Evolutionary conservation across 164 flowering plant species (phyloP).

Genomic region (Macadamia integrifolia): DNA sequence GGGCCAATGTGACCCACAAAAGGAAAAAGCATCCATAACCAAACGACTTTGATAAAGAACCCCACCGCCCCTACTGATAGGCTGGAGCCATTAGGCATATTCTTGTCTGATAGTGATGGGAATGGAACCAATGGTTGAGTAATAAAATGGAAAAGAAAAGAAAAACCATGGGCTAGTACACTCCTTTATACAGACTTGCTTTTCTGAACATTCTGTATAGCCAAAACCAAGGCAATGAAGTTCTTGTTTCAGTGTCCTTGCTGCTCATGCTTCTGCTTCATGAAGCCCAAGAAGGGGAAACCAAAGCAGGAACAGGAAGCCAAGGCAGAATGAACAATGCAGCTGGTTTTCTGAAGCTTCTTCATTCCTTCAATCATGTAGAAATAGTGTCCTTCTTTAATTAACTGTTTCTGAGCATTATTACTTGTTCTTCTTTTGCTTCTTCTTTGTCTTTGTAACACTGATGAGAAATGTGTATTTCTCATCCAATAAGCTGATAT

Average conservation of each 20-base stretch:
- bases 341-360: background rate
- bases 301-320: slow-evolving; percentile 36
- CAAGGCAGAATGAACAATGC: slow-evolving; percentile 7
- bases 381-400: background rate
- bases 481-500: background rate
- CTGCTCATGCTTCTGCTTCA: slow-evolving; percentile 93
- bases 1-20: slow-evolving; percentile 24
- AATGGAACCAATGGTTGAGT: slow-evolving; percentile 36
- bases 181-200: slow-evolving; percentile 4
- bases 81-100: slow-evolving; percentile 23
- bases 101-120: slow-evolving; percentile 29
- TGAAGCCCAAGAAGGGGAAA: slow-evolving; percentile 73
- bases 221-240: slow-evolving; percentile 51
- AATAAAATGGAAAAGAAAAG: background rate
- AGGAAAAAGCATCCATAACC: background rate
- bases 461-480: background rate
- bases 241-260: slow-evolving; percentile 94
- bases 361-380: slow-evolving; percentile 1
- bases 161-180: background rate
- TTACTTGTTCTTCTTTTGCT: background rate
- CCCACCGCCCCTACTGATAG: background rate
- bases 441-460: background rate
- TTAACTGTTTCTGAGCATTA: background rate
- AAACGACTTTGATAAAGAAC: slow-evolving; percentile 4
- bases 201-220: slow-evolving; percentile 5